A percentile compares a stretch with the other conserved stretches of the same genome.
phyloP scores from a whole-genome alignment of 2,329 filamentous ascomycete species.

The Cladosporium sp. region DNA sequence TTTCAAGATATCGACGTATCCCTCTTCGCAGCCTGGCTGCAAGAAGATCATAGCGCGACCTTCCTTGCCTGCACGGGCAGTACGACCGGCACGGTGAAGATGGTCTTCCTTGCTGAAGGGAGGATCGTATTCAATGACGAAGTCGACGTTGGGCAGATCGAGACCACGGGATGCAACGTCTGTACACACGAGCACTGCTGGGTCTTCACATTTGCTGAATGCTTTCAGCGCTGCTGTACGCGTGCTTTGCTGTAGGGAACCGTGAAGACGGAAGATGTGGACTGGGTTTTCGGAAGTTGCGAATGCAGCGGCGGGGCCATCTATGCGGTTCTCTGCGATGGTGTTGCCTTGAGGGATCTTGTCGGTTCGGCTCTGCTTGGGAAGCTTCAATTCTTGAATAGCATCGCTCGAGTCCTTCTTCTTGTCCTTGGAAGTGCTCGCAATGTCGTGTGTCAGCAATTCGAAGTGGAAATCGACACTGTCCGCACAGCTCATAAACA shows the following conservation, averaged over 20 bases:
- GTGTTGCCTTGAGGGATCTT: constrained; percentile 37
- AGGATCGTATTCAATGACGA: constrained; percentile 93
- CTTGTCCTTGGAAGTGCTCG: constrained; percentile 32
- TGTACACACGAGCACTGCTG: constrained; percentile 82
- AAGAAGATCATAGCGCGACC: constrained; percentile 87
- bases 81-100: constrained; percentile 88
- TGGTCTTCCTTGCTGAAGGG: constrained; percentile 92
- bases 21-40: constrained; percentile 84
- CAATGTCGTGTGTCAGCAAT: constrained; percentile 53
- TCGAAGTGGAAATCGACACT: constrained; percentile 96
- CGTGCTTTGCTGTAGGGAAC: constrained; percentile 79
- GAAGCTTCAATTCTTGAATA: constrained; percentile 12
- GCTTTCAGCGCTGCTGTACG: constrained; percentile 79
- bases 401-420: constrained; percentile 15
- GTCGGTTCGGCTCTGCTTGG: constrained; percentile 32
- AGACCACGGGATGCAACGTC: constrained; percentile 94
- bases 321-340: constrained; percentile 44
- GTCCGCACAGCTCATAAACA: constrained; percentile 95
- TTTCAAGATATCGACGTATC: constrained; percentile 74
- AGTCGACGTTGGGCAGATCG: constrained; percentile 88
- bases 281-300: constrained; percentile 65
- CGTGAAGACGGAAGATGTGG: constrained; percentile 80
- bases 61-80: constrained; percentile 82
- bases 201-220: constrained; percentile 67
- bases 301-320: constrained; percentile 33